These are phyloP conservation scores for Arthroderma sp. DNA, from an alignment of 2,329 filamentous ascomycete species.

Conservation along the genomic window DNA sequence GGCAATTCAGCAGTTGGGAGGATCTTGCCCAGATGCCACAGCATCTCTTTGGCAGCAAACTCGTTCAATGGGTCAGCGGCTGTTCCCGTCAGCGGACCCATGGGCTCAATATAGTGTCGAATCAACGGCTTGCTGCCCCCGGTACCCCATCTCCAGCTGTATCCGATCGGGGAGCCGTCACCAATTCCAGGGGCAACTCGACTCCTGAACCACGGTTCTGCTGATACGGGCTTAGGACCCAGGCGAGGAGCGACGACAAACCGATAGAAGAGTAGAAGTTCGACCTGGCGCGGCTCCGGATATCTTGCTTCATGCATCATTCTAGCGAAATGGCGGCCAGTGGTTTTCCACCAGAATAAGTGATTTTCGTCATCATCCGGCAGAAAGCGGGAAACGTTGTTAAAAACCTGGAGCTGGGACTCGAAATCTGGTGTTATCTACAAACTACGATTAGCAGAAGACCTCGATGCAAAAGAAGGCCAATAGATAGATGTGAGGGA, in stretches of 20 bases:
- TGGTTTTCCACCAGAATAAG: background rate
- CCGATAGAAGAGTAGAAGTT: background rate
- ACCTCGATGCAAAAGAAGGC: too few relatives aligned
- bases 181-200: background rate
- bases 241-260: background rate
- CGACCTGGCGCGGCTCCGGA: background rate
- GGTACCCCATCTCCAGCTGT: slow-evolving; percentile 1
- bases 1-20: background rate
- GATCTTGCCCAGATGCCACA: background rate
- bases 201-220: background rate
- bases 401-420: background rate
- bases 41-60: background rate
- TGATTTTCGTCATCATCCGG: background rate
- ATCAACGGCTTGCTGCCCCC: background rate
- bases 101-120: background rate
- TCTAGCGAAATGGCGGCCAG: background rate
- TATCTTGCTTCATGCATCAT: slow-evolving; percentile 2
- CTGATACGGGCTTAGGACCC: background rate
- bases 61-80: background rate
- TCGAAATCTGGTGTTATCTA: background rate
- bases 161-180: background rate
- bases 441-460: too few relatives aligned
- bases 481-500: too few relatives aligned
- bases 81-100: background rate
- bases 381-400: background rate